Evolutionary conservation across 805 yeast species (phyloP).

Genomic region (Candida chauliodis): DNA sequence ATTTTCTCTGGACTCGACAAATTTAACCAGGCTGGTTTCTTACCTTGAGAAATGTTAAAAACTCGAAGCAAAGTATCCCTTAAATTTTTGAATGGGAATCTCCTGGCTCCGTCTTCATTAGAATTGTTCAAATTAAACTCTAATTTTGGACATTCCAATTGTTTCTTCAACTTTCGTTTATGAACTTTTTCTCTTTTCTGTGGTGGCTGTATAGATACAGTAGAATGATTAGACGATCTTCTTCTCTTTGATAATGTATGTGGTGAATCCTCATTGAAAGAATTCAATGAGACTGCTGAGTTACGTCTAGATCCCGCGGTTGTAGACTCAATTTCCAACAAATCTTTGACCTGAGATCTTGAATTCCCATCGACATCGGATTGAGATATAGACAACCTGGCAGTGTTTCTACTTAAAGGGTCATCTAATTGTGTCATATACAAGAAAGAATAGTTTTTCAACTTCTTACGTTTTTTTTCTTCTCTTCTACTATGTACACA

Average conservation of each 20-base stretch:
- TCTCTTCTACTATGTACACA: background rate
- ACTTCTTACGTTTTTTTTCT: no score
- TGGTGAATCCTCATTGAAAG: conserved; percentile 17
- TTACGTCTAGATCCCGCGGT: conserved; percentile 15
- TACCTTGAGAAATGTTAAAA: conserved; percentile 9
- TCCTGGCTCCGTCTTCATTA: conserved; percentile 5
- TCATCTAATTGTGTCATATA: conserved; percentile 12
- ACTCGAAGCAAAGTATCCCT: conserved; percentile 17
- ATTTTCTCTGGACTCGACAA: conserved; percentile 47
- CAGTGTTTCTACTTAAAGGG: conserved; percentile 22
- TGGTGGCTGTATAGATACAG: conserved; percentile 10
- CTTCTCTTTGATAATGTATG: conserved; percentile 26
- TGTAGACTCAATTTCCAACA: conserved; percentile 4
- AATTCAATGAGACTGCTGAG: conserved; percentile 21
- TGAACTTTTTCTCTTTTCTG: conserved; percentile 20
- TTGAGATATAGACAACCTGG: conserved; percentile 25
- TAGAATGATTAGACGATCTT: conserved; percentile 34
- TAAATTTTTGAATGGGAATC: conserved; percentile 16
- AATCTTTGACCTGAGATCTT: conserved; percentile 17
- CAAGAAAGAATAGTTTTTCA: background rate
- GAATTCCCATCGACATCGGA: conserved; percentile 17
- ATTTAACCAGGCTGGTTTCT: conserved; percentile 41
- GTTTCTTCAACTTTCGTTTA: conserved; percentile 31
- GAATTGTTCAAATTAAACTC: conserved; percentile 10
- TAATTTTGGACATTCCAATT: conserved; percentile 20